Evolutionary conservation across 1,284 basidiomycete genomes (phyloP).

Genomic region (Microbotryomycetes sp.): DNA sequence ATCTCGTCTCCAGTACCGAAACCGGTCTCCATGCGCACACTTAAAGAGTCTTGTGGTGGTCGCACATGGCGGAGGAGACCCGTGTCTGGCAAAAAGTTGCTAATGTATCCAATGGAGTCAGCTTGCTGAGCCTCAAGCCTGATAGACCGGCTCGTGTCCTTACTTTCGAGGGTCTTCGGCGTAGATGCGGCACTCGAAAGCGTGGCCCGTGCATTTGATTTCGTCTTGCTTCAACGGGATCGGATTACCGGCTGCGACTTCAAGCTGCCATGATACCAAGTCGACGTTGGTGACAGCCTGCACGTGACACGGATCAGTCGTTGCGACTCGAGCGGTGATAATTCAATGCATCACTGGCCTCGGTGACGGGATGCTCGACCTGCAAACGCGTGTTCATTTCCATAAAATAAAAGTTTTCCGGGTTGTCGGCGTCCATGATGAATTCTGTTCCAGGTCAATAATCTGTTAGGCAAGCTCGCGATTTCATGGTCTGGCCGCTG

Average conservation of each 20-base stretch:
- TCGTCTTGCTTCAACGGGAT: slow-evolving; percentile 67
- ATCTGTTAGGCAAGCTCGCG: not conserved
- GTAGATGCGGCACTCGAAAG: slow-evolving; percentile 94
- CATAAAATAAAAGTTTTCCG: slow-evolving; percentile 78
- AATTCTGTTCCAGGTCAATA: slow-evolving; percentile 48
- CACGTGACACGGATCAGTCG: too few species aligned
- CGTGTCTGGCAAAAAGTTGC: slow-evolving; percentile 82
- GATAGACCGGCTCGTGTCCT: slow-evolving; percentile 23
- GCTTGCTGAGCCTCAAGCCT: not conserved
- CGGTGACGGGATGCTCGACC: slow-evolving; percentile 90
- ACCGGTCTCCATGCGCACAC: slow-evolving; percentile 83
- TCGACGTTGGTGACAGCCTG: slow-evolving; percentile 68
- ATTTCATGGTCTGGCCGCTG: not conserved
- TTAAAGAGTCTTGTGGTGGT: slow-evolving; percentile 49
- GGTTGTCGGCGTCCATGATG: slow-evolving; percentile 80
- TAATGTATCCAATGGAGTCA: slow-evolving; percentile 5
- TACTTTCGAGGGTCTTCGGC: slow-evolving; percentile 83
- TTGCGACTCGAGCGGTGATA: too few species aligned
- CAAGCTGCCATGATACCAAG: slow-evolving; percentile 88
- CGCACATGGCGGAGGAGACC: slow-evolving; percentile 67
- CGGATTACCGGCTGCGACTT: slow-evolving; percentile 80
- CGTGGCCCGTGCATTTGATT: slow-evolving; percentile 79
- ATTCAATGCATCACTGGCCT: too few species aligned
- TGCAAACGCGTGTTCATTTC: slow-evolving; percentile 86
- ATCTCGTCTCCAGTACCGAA: slow-evolving; percentile 79